Evolutionary conservation across 768 basidiomycete genomes (phyloP).

Genomic region (Hortiboletus campestris): DNA sequence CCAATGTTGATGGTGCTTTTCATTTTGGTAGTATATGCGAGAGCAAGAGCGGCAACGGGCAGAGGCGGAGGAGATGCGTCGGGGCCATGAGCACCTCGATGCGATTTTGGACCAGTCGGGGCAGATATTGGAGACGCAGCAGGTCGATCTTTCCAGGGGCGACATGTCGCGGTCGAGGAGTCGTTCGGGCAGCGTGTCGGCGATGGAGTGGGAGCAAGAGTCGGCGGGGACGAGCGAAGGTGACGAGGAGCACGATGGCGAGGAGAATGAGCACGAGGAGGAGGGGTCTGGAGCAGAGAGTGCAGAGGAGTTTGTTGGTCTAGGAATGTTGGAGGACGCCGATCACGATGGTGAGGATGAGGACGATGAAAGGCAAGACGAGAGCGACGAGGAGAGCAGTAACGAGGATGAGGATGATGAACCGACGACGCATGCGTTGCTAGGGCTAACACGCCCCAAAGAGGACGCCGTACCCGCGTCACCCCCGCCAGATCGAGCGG

Average conservation of each 20-base stretch:
- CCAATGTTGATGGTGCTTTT: neutral
- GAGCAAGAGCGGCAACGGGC: constrained; percentile 60
- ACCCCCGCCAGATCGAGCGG: neutral
- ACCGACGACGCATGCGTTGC: constrained; percentile 28
- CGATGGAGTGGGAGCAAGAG: constrained; percentile 21
- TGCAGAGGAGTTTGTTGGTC: constrained; percentile 41
- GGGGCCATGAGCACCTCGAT: constrained; percentile 84
- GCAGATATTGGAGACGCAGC: constrained; percentile 81
- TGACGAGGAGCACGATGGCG: constrained; percentile 19
- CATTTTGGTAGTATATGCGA: constrained; percentile 58
- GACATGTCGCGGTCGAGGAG: constrained; percentile 50
- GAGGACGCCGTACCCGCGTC: neutral
- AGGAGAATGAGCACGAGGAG: constrained; percentile 22
- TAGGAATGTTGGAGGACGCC: constrained; percentile 16
- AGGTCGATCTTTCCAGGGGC: constrained; percentile 58
- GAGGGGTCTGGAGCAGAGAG: constrained; percentile 27
- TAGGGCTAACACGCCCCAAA: constrained; percentile 13
- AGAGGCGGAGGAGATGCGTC: constrained; percentile 75
- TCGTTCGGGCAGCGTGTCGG: constrained; percentile 53
- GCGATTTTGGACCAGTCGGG: constrained; percentile 89
- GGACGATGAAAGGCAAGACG: constrained; percentile 25
- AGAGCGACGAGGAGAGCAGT: constrained; percentile 41
- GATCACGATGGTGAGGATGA: constrained; percentile 4
- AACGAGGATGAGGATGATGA: constrained; percentile 36
- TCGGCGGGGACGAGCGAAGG: constrained; percentile 20